phyloP scores from a whole-genome alignment of 305 asterid genomes.

The Caryopteris hybrid region DNA sequence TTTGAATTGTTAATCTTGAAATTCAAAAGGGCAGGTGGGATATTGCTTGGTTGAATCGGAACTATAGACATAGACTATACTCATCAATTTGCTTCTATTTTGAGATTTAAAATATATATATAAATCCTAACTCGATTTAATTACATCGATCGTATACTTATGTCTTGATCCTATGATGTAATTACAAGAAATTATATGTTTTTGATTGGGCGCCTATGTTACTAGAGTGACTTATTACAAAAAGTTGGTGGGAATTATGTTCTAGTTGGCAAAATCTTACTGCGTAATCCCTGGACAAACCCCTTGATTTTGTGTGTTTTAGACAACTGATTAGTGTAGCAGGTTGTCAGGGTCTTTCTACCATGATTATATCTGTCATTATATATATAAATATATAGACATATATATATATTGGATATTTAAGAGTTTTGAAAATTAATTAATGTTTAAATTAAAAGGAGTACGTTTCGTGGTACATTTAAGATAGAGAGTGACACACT shows the following conservation, averaged over 20 bases:
- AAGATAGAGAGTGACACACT: too few relatives aligned
- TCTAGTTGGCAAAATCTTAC: constrained; percentile 10
- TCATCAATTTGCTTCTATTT: constrained; percentile 2
- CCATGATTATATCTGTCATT: not conserved
- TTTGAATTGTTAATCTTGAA: constrained; percentile 14
- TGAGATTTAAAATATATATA: too few relatives aligned
- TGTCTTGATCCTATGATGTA: constrained; percentile 15
- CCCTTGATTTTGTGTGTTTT: not conserved
- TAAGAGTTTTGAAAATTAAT: too few relatives aligned
- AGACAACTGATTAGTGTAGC: not conserved
- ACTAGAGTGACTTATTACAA: not conserved
- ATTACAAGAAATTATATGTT: not conserved
- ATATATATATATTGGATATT: not conserved
- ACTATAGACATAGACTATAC: not conserved
- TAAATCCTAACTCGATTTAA: not conserved
- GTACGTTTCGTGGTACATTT: too few relatives aligned
- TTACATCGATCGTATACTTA: too few relatives aligned
- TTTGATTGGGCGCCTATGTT: not conserved
- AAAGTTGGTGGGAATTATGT: constrained; percentile 11
- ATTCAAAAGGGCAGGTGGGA: constrained; percentile 36
- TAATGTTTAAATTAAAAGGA: too few relatives aligned
- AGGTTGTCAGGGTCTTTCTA: constrained; percentile 1
- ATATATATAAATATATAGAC: too few relatives aligned
- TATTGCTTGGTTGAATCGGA: constrained; percentile 13
- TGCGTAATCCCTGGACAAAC: constrained; percentile 2